Evolutionary conservation across 306 rosid species (phyloP), one percentile per base, ranked within the genome.

Genomic region (Benincasa hispida): DNA sequence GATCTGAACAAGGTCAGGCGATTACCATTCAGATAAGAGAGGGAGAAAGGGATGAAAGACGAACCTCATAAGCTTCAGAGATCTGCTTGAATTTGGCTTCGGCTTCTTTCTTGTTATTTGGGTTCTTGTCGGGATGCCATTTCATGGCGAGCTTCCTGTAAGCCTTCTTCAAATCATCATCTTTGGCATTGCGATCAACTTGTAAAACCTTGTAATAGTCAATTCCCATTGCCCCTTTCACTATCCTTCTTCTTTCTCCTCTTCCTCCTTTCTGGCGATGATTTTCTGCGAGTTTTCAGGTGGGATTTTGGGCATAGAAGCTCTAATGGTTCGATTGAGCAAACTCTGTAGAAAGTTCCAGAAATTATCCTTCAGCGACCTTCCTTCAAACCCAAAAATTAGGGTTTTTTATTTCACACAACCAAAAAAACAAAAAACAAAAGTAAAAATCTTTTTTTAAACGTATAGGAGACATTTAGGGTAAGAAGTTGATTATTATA

Each of bases 121-220:
- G 89, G 59, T 90, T 88, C 82, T 90, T 90, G 22, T 90, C 95
- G n/a, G 92, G 95, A 53, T 90, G 95, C 92, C 92, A 90, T 61
- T 85, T 87, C 92, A 90, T 88, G 41, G 91, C 92, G 34, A 90
- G 91, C 83, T 90, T 90, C 32, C 92, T 82, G 54, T 88, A 88
- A 60, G 92, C 91, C 61, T 88, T 88, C 81, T 90, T 88, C 87
- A 88, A 77, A 19, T 90, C 96, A 1, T 90, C 92, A 0, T 90
- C 92, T 48, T 68, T 90, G 7, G 91, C 92, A 77, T 62, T 85
- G 77, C 77, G 87, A 63, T 90, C 92, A 30, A 88, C 89, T 82
- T 90, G 87, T 84, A 90, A 79, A 65, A 84, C 27, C 85, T 88
- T 85, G 86, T 90, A 88, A 66, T 90, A 90, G 57, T 90, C 92